Base-by-base conservation (phyloP, 768 basidiomycete species). In the Tricholoma sp. region DNA sequence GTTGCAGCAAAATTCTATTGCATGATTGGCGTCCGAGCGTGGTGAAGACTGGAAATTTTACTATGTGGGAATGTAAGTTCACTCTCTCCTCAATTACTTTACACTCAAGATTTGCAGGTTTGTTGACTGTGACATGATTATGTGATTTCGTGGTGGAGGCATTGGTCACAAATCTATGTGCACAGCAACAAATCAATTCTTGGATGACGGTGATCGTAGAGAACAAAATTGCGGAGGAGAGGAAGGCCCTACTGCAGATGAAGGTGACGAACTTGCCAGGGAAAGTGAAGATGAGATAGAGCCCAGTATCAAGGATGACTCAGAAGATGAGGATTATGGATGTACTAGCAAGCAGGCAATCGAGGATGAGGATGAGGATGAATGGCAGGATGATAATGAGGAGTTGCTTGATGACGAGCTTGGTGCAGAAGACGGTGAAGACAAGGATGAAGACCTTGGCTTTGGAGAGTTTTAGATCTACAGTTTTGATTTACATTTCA, bases 201-300 rank as follows among this genome's bases (percentile, higher is more conserved):
- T 47, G 45, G 45, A 4, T 15, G 45, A 47, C 45, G 5, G 4
- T 47, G 45, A 47, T 47, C 4, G 11, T 2, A 7, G 1, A 47
- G 45, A 29, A 47, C 24, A 15, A 47, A 29, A 28, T 47, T 2
- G 13, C 7, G 2, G 10, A 3, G 13, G 28, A 47, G 45, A 47
- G 45, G 28, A 47, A 2, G 4, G 28, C 45, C 11, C 2, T 29
- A 29, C 13, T 47, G 45, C 45, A 47, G 45, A 47, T 47, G 1
- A 47, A 29, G 45, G 28, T 47, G 45, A 47, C 28, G 11, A 47
- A 47, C 45, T 29, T 47, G 45, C 45, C 3, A 47, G 24, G 12
- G 45, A 47, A 47, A 47, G 28, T 47, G 45, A 47, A 47, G 45
- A 29, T 47, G 45, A 47, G 45, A 47, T 47, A 47, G 45, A 47